Evolutionary conservation across 192 early-diverging fungal species (phyloP).

Genomic region (Mortierella hygrophila): DNA sequence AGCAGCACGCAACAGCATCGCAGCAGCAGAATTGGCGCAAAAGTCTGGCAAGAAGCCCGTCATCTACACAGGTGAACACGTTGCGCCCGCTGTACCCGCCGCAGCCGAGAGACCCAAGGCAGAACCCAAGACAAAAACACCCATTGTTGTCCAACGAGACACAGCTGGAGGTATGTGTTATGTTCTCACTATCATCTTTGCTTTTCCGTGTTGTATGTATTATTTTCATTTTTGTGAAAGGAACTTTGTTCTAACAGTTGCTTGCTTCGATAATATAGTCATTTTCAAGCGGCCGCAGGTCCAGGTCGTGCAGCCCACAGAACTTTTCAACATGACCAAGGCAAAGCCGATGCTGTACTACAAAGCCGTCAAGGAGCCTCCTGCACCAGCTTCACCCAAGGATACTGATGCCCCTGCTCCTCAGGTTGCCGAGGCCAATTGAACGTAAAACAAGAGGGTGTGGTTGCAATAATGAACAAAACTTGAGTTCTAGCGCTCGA

Average conservation of each 20-base stretch:
- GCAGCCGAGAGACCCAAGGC: neutral
- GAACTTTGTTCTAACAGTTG: neutral
- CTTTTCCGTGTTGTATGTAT: neutral
- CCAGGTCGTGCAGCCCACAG: slow-evolving; percentile 31
- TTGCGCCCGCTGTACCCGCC: neutral
- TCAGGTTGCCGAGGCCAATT: neutral
- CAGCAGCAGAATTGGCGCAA: slow-evolving; percentile 38
- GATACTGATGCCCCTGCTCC: neutral
- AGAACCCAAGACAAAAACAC: neutral
- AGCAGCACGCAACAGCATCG: slow-evolving; percentile 20
- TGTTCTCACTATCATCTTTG: neutral
- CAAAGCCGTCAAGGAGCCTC: slow-evolving; percentile 44
- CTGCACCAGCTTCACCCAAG: neutral
- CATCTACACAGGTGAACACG: slow-evolving; percentile 26
- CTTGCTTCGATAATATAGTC: slow-evolving; percentile 8
- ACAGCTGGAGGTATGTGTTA: slow-evolving; percentile 20
- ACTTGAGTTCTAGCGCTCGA: neutral
- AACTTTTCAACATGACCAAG: slow-evolving; percentile 43
- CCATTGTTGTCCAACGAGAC: slow-evolving; percentile 13
- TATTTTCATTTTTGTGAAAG: neutral
- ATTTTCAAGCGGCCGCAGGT: slow-evolving; percentile 23
- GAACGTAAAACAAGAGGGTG: neutral
- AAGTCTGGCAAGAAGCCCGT: slow-evolving; percentile 33
- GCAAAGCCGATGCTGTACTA: slow-evolving; percentile 44
- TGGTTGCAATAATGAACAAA: too few species aligned